phyloP scores from a whole-genome alignment of 805 yeast genomes.

The Wickerhamiella vanderwaltii region DNA sequence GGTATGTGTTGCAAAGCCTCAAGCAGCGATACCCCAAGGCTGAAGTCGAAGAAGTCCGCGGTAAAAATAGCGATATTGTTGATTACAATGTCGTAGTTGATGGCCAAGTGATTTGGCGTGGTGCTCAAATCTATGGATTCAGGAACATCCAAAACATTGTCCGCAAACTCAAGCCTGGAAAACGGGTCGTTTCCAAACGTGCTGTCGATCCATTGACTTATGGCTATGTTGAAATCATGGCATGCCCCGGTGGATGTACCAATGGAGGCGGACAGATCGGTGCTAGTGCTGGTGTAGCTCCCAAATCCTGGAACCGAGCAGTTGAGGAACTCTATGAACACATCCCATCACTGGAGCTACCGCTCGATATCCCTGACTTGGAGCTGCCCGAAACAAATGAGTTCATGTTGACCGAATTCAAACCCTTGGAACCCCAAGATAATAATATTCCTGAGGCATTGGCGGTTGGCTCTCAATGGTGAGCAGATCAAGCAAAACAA shows the following conservation, averaged over 20 bases:
- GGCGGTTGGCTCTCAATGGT: constrained; percentile 23
- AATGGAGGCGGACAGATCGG: constrained; percentile 92
- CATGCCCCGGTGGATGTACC: constrained; percentile 95
- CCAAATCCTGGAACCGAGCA: constrained; percentile 26
- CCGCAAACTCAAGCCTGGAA: constrained; percentile 52
- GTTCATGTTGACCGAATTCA: constrained; percentile 13
- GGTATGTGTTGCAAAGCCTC: constrained; percentile 42
- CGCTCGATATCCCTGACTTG: not conserved
- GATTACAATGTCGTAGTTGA: constrained; percentile 47
- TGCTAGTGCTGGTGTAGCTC: constrained; percentile 25
- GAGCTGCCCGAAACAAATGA: not conserved
- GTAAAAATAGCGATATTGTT: constrained; percentile 65
- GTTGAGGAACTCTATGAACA: constrained; percentile 29
- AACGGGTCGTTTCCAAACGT: constrained; percentile 19
- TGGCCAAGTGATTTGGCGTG: constrained; percentile 37
- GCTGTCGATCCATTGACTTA: constrained; percentile 48
- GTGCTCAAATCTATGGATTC: constrained; percentile 78
- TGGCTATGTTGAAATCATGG: constrained; percentile 90
- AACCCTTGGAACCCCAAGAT: constrained; percentile 17
- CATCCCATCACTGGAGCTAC: constrained; percentile 16
- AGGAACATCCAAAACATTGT: constrained; percentile 89
- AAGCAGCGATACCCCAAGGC: constrained; percentile 18
- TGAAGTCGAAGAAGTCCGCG: constrained; percentile 34
- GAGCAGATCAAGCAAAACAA: no score
- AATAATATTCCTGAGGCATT: constrained; percentile 18